A percentile compares a stretch with the other conserved stretches of the same genome.
phyloP scores from a whole-genome alignment of 2,329 filamentous ascomycete species.

The Colletotrichum sp. region DNA sequence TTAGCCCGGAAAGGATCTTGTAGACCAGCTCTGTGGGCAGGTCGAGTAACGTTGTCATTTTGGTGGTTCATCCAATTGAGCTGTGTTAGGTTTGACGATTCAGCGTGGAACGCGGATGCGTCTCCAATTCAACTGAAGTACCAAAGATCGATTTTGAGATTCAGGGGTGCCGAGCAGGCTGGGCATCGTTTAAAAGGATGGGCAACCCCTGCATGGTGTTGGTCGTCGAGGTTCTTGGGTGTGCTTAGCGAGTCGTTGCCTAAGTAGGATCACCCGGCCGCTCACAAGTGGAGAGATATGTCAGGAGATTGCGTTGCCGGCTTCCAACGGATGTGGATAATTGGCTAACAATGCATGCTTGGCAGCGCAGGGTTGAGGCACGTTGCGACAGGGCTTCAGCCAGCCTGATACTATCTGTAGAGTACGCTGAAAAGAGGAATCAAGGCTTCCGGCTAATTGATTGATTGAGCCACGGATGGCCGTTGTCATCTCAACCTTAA shows the following conservation, averaged over 20 bases:
- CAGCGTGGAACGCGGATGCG: neutral
- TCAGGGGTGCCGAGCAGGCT: neutral
- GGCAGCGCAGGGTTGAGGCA: neutral
- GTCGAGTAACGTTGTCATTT: neutral
- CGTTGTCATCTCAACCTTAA: neutral
- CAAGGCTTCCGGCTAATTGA: neutral
- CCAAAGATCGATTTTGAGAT: neutral
- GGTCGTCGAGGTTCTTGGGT: neutral
- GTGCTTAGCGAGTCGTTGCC: neutral
- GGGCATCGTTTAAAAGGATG: neutral
- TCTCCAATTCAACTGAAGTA: neutral
- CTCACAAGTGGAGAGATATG: neutral
- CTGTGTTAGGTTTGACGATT: neutral
- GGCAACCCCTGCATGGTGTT: neutral
- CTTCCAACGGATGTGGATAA: neutral
- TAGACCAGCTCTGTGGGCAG: slow-evolving; percentile 9
- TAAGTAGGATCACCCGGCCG: neutral
- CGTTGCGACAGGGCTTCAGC: neutral
- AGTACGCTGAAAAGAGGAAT: neutral
- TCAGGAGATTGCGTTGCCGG: neutral
- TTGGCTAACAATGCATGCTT: neutral
- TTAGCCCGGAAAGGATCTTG: neutral
- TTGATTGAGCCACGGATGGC: neutral
- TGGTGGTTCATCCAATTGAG: neutral
- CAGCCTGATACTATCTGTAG: neutral